Base-by-base conservation (phyloP, 495 filamentous ascomycete species). In the Talaromyces liani region DNA sequence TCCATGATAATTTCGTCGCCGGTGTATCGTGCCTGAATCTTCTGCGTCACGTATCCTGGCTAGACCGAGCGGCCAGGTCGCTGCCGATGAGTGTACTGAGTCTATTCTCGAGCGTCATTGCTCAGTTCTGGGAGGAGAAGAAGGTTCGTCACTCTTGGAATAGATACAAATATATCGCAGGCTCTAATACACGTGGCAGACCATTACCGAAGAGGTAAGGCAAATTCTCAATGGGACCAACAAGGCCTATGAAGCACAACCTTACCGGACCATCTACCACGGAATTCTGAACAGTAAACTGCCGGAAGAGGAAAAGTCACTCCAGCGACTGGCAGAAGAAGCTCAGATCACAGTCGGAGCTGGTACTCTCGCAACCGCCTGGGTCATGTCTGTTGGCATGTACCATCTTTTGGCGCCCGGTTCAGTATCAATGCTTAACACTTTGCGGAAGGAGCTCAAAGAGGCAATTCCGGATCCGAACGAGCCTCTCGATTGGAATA, bases 231-330 rank as follows among this genome's bases (percentile, higher is more conserved):
- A 41, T 41, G 36, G 36, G 9, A 41, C 36, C 12, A 41, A 41
- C 36, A 41, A 41, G 36, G 27, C 55, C 55, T 58, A 58, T 8
- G 55, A 58, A 18, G 65, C 66, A 20, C 41, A 60, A 12, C 20
- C 45, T 1, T 22, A 22, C 24, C 62, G 56, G 27, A 77, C 72
- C 10, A 73, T 82, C 3, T 79, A 79, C 59, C 62, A 72, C 49
- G 70, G 66, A 14, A 57, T 80, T 3, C 65, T 75, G 12, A 69
- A 76, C 16, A 69, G 64, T 12, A 55, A 67, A 22, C 59, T 74
- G 54, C 66, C 69, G 0, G 45, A 58, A 7, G 34, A 67, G 53
- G 71, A 77, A 24, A 66, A 67, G 36, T 47, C 61, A 1, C 25
- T 70, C 1, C 34, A 55, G 0, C 62, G 73, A 9, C 63, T 81